Evolutionary conservation across 768 basidiomycete genomes (phyloP).

Genomic region (Psilocybe sp.): DNA sequence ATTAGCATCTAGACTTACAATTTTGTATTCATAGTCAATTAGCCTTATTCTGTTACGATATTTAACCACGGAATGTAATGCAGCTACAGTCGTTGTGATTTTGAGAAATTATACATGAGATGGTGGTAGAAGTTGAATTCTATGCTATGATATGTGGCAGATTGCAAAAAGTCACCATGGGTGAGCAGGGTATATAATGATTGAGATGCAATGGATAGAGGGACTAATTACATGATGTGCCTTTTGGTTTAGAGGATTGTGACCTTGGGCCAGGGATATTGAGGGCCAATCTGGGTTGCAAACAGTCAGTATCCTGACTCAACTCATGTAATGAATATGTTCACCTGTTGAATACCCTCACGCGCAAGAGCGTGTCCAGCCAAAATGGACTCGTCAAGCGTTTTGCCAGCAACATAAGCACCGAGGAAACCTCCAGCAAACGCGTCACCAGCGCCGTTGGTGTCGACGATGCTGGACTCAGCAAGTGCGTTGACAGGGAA

Average conservation of each 20-base stretch:
- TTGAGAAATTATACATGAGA: too few relatives aligned
- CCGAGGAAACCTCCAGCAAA: slow-evolving; percentile 97
- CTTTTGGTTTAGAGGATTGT: slow-evolving; percentile 29
- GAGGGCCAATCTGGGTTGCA: slow-evolving; percentile 41
- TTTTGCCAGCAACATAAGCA: slow-evolving; percentile 77
- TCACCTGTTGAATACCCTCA: slow-evolving; percentile 81
- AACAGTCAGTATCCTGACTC: not conserved
- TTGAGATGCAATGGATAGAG: too few relatives aligned
- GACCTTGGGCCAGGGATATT: slow-evolving; percentile 53
- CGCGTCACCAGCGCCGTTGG: slow-evolving; percentile 97
- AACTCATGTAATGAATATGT: slow-evolving; percentile 10
- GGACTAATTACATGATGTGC: not conserved
- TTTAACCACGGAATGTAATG: too few relatives aligned
- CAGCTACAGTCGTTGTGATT: too few relatives aligned
- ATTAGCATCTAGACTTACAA: too few relatives aligned
- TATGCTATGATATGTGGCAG: too few relatives aligned
- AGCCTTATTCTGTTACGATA: too few relatives aligned
- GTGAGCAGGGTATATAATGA: too few relatives aligned
- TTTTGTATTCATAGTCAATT: too few relatives aligned
- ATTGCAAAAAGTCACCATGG: too few relatives aligned
- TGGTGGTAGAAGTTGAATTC: too few relatives aligned
- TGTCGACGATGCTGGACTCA: slow-evolving; percentile 80
- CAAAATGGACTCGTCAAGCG: slow-evolving; percentile 71
- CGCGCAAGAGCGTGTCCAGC: slow-evolving; percentile 84
- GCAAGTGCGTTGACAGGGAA: slow-evolving; percentile 58